These are phyloP conservation scores for Coemansia sp. DNA, from an alignment of 192 early-diverging fungal species.

Conservation along the genomic window DNA sequence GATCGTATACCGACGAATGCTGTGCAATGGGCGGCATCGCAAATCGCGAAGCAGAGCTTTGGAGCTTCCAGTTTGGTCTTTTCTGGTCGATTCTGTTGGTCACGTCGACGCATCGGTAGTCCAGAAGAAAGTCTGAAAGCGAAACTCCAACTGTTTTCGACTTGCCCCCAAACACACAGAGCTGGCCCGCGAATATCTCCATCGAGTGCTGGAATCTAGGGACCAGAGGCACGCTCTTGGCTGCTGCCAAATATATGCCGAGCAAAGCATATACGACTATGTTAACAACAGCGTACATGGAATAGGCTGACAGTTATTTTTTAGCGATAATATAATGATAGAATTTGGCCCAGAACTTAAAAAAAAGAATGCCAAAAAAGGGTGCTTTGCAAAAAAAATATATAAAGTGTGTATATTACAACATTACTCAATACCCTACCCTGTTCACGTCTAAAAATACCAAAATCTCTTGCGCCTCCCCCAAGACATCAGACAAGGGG, in stretches of 20 bases:
- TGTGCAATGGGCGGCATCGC: conserved; percentile 52
- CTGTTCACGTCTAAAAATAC: too few relatives aligned
- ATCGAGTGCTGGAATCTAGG: conserved; percentile 49
- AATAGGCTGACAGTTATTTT: too few relatives aligned
- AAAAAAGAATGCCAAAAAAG: too few relatives aligned
- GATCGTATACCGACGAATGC: conserved; percentile 46
- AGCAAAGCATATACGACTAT: not conserved
- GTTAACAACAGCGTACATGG: not conserved
- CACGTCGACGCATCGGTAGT: conserved; percentile 43
- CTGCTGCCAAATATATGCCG: not conserved
- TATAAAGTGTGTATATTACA: too few relatives aligned
- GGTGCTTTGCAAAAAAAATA: too few relatives aligned
- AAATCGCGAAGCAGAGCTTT: conserved; percentile 45
- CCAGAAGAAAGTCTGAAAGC: conserved; percentile 29
- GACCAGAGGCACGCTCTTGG: conserved; percentile 7
- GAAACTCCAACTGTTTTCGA: conserved; percentile 7
- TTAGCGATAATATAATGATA: too few relatives aligned
- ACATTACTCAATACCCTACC: too few relatives aligned
- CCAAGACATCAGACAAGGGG: too few relatives aligned
- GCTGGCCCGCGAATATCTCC: conserved; percentile 44
- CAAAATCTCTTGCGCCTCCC: too few relatives aligned
- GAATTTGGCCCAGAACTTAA: too few relatives aligned
- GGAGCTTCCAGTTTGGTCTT: conserved; percentile 29
- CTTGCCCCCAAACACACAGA: conserved; percentile 51
- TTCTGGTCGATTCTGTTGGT: conserved; percentile 28